A percentile compares a stretch with the other conserved stretches of the same genome.
These are phyloP conservation scores for Striga asiatica DNA, from an alignment of 257 asterid genomes.

Conservation along the genomic window DNA sequence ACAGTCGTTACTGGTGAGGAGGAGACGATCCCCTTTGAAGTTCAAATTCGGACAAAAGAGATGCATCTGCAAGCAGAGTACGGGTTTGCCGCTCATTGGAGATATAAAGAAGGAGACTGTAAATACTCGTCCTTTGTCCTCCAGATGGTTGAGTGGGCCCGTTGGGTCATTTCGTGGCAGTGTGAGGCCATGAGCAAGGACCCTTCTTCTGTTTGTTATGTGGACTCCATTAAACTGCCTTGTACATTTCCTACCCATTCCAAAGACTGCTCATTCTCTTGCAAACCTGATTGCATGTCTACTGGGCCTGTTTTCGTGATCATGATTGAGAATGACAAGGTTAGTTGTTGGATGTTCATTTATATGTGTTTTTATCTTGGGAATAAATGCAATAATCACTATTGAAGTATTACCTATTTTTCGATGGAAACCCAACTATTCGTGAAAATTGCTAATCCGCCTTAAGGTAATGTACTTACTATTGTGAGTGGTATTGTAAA, in stretches of 20 bases:
- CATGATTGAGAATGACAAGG: slow-evolving; percentile 89
- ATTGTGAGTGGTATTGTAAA: too few species aligned
- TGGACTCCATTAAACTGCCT: slow-evolving; percentile 42
- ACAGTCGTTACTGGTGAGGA: slow-evolving; percentile 62
- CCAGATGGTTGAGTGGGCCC: slow-evolving; percentile 97
- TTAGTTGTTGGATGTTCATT: too few species aligned
- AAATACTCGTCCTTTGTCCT: slow-evolving; percentile 59
- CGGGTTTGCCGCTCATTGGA: slow-evolving; percentile 91
- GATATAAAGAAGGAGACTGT: slow-evolving; percentile 80
- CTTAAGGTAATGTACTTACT: too few species aligned
- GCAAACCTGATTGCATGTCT: slow-evolving; percentile 50
- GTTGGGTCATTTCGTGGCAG: slow-evolving; percentile 91
- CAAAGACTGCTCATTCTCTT: slow-evolving; percentile 60
- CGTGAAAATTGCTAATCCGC: too few species aligned
- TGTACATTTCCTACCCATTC: slow-evolving; percentile 68
- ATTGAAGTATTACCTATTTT: too few species aligned
- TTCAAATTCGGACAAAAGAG: slow-evolving; percentile 79
- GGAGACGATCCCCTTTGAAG: slow-evolving; percentile 62
- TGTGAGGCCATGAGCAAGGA: slow-evolving; percentile 72
- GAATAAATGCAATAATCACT: too few species aligned
- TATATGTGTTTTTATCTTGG: too few species aligned
- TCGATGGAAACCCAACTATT: too few species aligned
- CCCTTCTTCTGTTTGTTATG: slow-evolving; percentile 25
- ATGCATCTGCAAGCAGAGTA: slow-evolving; percentile 93
- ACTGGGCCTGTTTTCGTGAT: slow-evolving; percentile 72